Evolutionary conservation across 2,329 filamentous ascomycete genomes (phyloP).

Genomic region (Penicillium verrucosum): DNA sequence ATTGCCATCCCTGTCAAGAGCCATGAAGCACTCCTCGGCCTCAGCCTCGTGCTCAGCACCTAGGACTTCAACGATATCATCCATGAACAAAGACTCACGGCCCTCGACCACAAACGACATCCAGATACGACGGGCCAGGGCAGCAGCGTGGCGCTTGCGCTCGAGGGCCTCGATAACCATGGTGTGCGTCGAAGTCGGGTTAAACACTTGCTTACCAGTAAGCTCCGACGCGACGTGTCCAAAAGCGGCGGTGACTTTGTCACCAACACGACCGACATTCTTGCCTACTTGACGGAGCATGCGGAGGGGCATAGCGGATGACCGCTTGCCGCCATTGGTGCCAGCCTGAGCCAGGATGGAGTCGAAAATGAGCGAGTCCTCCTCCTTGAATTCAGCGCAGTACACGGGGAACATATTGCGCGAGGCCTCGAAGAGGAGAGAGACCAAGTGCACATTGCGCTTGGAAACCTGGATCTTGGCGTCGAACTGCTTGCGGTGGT

Average conservation of each 20-base stretch:
- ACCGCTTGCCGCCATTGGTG: slow-evolving; percentile 52
- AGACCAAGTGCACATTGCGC: slow-evolving; percentile 74
- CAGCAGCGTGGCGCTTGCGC: slow-evolving; percentile 77
- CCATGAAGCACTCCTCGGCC: slow-evolving; percentile 78
- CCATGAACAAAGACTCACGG: slow-evolving; percentile 70
- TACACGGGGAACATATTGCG: slow-evolving; percentile 86
- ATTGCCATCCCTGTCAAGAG: slow-evolving; percentile 82
- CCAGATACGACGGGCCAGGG: slow-evolving; percentile 92
- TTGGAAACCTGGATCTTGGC: slow-evolving; percentile 82
- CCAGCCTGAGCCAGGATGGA: slow-evolving; percentile 65
- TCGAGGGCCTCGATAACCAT: slow-evolving; percentile 87
- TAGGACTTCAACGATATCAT: slow-evolving; percentile 86
- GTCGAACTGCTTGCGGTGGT: slow-evolving; percentile 66
- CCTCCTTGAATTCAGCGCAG: slow-evolving; percentile 83
- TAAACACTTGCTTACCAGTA: slow-evolving; percentile 92
- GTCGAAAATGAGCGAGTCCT: slow-evolving; percentile 89
- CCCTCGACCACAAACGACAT: slow-evolving; percentile 97
- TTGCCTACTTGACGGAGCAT: slow-evolving; percentile 70
- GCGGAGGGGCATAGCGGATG: slow-evolving; percentile 71
- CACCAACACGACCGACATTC: slow-evolving; percentile 76
- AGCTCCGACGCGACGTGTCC: slow-evolving; percentile 93
- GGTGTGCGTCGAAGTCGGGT: slow-evolving; percentile 83
- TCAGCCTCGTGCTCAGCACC: slow-evolving; percentile 69
- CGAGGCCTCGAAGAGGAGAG: slow-evolving; percentile 86
- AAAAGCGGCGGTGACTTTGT: slow-evolving; percentile 89